phyloP scores from a whole-genome alignment of 164 flowering plant species.

The Dillenia suffruticosa region DNA sequence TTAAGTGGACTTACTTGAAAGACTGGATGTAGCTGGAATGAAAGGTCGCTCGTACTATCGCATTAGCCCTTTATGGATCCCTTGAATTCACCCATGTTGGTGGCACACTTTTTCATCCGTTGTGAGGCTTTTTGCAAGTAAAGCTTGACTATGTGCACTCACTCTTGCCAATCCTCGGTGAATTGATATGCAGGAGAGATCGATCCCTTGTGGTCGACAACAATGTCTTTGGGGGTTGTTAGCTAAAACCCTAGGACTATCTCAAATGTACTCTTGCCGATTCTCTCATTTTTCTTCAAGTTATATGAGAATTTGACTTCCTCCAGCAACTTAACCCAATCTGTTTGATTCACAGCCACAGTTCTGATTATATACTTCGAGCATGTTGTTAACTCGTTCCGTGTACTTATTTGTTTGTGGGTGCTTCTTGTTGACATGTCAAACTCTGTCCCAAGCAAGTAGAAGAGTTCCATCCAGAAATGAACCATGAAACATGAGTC shows the following conservation, averaged over 20 bases:
- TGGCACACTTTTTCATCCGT: conserved; percentile 1
- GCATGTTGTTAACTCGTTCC: not conserved
- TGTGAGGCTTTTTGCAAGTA: not conserved
- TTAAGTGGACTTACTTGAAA: too few species aligned
- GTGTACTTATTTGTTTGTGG: not conserved
- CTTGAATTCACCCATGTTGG: too few species aligned
- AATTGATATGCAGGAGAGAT: not conserved
- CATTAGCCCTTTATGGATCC: too few species aligned
- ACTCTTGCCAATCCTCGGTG: conserved; percentile 7
- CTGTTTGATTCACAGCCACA: not conserved
- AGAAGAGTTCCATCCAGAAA: not conserved
- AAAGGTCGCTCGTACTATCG: too few species aligned
- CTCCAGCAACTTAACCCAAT: conserved; percentile 2
- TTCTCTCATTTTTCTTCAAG: not conserved
- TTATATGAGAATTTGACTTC: not conserved
- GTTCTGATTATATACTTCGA: conserved; percentile 2
- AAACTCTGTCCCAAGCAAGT: not conserved
- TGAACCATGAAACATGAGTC: not conserved
- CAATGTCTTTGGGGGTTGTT: too few species aligned
- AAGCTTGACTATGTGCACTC: not conserved
- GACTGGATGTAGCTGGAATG: too few species aligned
- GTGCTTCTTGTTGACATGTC: not conserved
- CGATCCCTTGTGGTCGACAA: not conserved
- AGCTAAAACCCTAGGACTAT: not conserved
- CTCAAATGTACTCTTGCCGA: conserved; percentile 1